Evolutionary conservation across 306 rosid genomes (phyloP), one percentile per base, ranked within the genome.

Genomic region (Medicago arabica): DNA sequence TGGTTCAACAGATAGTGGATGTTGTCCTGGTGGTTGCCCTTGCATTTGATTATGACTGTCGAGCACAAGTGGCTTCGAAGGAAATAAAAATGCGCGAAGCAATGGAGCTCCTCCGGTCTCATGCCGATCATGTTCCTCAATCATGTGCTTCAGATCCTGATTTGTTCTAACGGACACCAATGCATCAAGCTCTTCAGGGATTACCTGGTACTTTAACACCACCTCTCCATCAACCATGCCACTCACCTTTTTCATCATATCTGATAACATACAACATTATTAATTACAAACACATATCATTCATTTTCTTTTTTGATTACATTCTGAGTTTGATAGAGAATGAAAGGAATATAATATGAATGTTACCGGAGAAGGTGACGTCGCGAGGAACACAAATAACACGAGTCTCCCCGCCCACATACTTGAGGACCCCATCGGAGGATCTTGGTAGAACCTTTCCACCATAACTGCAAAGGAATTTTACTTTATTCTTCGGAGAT

Each of bases 401-500:
- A 6, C 98, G 96, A 5, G 96, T 90, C 79, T 92, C 97, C 5
- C 98, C 98, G 19, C 98, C 98, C 0, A 90, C 92, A 19, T 95
- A 95, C 73, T 89, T 87, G 46, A 95, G 97, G 15, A 65, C 46
- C 8, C 96, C 91, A 7, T 95, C 98, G 54, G 84, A 12, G 16
- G 92, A 89, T 14, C 96, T 77, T 0, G 93, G 97, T 16, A 95
- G 87, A 73, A 95, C 90, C 82, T 75, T 95, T 4, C 98, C 97
- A 57, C 92, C 97, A 72, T 86, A 83, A 89, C 98, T 92, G 80
- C 96, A 92, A 13, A 95, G 46, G 80, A 95, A 85, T 85, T 92
- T 95, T 1, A 90, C 60, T 85, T 78, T 92, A 43, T 36, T 90
- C 65, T 28, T 86, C 0, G 93, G 86, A 15, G 97, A 89, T 12